These are phyloP conservation scores for Rhizopus arrhizus DNA, from an alignment of 371 early-diverging fungal species.

Conservation along the genomic window DNA sequence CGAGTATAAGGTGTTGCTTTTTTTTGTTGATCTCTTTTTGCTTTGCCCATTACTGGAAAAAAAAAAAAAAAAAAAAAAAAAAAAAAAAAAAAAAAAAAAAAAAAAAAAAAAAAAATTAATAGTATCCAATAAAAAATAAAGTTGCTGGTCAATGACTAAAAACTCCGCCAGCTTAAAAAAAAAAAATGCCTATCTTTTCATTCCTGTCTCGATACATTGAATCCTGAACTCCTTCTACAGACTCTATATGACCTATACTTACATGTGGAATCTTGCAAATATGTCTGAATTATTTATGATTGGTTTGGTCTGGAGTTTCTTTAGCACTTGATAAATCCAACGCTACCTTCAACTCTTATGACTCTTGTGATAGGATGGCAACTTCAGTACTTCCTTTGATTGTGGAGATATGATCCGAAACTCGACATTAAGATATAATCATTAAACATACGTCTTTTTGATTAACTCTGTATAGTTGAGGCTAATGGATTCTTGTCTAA, in stretches of 20 bases:
- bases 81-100: background rate
- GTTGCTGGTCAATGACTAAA: constrained; percentile 99
- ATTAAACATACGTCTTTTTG: no score
- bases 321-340: constrained; percentile 85
- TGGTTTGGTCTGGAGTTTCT: constrained; percentile 91
- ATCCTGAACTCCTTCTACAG: constrained; percentile 73
- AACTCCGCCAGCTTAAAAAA: constrained; percentile 77
- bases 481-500: no score
- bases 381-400: no score
- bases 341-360: constrained; percentile 78
- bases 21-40: constrained; percentile 14
- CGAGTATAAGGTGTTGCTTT: constrained; percentile 30
- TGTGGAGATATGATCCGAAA: no score
- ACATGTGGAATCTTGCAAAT: constrained; percentile 95
- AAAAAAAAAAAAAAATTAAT: background rate
- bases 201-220: no score
- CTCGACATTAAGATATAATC: no score
- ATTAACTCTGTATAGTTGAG: no score
- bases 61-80: constrained; percentile 11
- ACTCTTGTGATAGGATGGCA: constrained; percentile 41
- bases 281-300: constrained; percentile 94
- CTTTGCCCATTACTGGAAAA: constrained; percentile 20
- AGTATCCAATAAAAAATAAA: constrained; percentile 61
- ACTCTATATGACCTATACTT: constrained; percentile 99
- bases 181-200: no score